Evolutionary conservation across 345 rosid genomes (phyloP).

Genomic region (Rhizophora mangle): DNA sequence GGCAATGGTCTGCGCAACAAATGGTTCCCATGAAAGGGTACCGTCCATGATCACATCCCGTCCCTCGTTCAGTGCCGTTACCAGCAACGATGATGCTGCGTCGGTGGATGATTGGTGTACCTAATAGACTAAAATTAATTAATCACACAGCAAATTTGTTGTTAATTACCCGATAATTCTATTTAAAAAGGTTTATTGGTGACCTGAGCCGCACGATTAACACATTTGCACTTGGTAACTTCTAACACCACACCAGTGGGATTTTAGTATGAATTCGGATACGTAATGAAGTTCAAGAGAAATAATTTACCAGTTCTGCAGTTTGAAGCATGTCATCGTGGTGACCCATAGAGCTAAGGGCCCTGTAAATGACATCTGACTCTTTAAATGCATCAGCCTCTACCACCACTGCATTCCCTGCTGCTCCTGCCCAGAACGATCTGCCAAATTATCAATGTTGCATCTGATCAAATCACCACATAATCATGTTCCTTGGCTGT

Average conservation of each 20-base stretch:
- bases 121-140: conserved; percentile 21
- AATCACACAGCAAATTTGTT: too few species aligned
- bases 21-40: conserved; percentile 88
- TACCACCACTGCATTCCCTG: conserved; percentile 66
- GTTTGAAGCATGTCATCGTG: conserved; percentile 80
- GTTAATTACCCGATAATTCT: too few species aligned
- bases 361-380: conserved; percentile 85
- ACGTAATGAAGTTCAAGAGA: too few species aligned
- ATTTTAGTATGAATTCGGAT: too few species aligned
- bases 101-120: conserved; percentile 96
- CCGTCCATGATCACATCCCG: conserved; percentile 97
- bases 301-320: conserved; percentile 66
- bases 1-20: conserved; percentile 78
- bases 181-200: too few species aligned
- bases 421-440: conserved; percentile 84
- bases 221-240: too few species aligned
- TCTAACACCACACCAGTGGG: too few species aligned
- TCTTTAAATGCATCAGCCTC: conserved; percentile 98
- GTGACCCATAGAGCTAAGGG: conserved; percentile 80
- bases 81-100: conserved; percentile 89
- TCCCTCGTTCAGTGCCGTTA: conserved; percentile 89
- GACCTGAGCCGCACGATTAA: too few species aligned
- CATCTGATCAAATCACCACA: too few species aligned
- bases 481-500: too few species aligned
- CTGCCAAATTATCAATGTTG: conserved; percentile 30